A percentile compares a stretch with the other conserved stretches of the same genome.
Conservation (phyloP, 192 early-diverging fungal species). For the Dispira parvispora region DNA sequence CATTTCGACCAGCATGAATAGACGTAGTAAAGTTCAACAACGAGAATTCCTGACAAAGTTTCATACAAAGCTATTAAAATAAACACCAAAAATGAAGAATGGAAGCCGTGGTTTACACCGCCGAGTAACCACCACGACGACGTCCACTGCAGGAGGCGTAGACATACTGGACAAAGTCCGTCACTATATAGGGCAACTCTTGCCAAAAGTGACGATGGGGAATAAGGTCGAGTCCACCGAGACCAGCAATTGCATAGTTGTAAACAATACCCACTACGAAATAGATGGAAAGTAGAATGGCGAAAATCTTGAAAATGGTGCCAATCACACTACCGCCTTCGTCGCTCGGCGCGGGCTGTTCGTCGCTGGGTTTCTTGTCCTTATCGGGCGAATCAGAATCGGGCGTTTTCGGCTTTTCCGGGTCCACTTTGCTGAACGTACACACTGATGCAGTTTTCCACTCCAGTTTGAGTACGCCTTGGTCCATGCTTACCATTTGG, state of each 20-base stretch:
- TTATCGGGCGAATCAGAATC: no score
- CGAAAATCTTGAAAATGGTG: neutral
- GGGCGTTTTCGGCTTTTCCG: no score
- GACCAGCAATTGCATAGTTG: conserved; percentile 21
- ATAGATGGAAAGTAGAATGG: conserved; percentile 17
- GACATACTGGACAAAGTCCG: conserved; percentile 26
- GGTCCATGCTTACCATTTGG: conserved; percentile 13
- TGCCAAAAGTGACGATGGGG: conserved; percentile 18
- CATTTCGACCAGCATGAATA: neutral
- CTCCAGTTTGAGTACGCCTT: conserved; percentile 23
- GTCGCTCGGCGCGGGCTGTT: no score
- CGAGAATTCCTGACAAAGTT: neutral
- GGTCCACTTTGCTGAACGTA: conserved; percentile 6
- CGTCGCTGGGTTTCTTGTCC: no score
- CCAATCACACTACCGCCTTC: no score
- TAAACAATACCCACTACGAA: conserved; percentile 28
- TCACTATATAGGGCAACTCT: conserved; percentile 5
- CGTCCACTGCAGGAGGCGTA: conserved; percentile 23
- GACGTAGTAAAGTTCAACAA: neutral
- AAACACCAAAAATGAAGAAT: neutral
- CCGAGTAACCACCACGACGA: conserved; percentile 26
- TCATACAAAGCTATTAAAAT: neutral
- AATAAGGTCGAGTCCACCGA: conserved; percentile 25
- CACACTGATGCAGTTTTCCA: conserved; percentile 27
- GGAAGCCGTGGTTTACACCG: conserved; percentile 13